Evolutionary conservation across 306 rosid genomes (phyloP).

Genomic region (Mucuna pruriens): DNA sequence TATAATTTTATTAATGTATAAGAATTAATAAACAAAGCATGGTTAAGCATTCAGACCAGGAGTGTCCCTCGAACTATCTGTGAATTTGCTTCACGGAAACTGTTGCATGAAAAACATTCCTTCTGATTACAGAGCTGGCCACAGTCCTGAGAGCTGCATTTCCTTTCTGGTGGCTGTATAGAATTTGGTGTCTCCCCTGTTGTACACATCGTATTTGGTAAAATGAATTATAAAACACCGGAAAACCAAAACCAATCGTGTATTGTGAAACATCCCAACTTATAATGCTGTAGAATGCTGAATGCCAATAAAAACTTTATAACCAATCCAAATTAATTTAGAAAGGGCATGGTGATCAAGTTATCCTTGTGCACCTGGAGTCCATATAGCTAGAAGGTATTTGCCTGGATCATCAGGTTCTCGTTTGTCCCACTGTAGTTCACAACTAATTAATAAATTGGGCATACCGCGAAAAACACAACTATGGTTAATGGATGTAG

Average conservation of each 20-base stretch:
- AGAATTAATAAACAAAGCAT: not conserved
- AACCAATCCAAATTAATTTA: constrained; percentile 4
- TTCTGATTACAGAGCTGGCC: constrained; percentile 63
- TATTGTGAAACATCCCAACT: constrained; percentile 11
- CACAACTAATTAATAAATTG: constrained; percentile 29
- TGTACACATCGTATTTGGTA: constrained; percentile 28
- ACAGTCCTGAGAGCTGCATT: constrained; percentile 63
- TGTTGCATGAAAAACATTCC: constrained; percentile 81
- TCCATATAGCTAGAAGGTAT: constrained; percentile 93
- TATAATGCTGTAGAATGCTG: not conserved
- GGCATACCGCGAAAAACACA: not conserved
- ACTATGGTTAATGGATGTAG: not conserved
- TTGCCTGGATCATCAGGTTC: constrained; percentile 90
- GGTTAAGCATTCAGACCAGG: constrained; percentile 59
- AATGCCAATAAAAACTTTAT: not conserved
- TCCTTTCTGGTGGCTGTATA: constrained; percentile 68
- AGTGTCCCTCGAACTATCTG: constrained; percentile 82
- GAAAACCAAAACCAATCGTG: constrained; percentile 24
- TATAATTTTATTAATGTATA: not conserved
- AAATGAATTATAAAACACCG: constrained; percentile 24
- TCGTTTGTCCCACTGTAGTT: constrained; percentile 68
- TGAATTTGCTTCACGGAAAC: constrained; percentile 70
- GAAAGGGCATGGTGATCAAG: not conserved
- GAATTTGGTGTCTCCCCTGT: constrained; percentile 88
- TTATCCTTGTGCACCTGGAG: constrained; percentile 67